A percentile compares a stretch with the other conserved stretches of the same genome.
These are phyloP conservation scores for Zymoseptoria ardabiliae DNA, from an alignment of 2,329 filamentous ascomycete species.

Conservation along the genomic window DNA sequence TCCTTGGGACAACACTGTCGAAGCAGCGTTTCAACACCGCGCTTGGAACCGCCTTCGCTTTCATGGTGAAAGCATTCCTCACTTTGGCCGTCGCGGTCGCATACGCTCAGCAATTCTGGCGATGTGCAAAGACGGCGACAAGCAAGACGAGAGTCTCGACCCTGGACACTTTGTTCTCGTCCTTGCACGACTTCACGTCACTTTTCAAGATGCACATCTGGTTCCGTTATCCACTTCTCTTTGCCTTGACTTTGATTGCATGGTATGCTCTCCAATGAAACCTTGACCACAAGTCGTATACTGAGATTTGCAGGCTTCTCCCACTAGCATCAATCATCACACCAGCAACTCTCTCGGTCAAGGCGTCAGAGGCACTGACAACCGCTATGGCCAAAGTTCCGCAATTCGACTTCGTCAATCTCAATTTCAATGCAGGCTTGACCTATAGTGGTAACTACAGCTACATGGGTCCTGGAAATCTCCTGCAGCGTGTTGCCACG, in stretches of 20 bases:
- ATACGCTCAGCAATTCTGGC: conserved; percentile 17
- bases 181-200: neutral
- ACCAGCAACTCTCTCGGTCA: conserved; percentile 11
- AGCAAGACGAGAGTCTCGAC: neutral
- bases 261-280: neutral
- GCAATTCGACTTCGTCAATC: neutral
- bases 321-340: conserved; percentile 10
- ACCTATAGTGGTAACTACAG: neutral
- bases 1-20: conserved; percentile 1
- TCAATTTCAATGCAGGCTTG: conserved; percentile 1
- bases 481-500: conserved; percentile 1
- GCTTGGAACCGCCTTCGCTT: conserved; percentile 18
- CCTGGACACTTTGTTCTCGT: conserved; percentile 1
- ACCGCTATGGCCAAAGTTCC: neutral
- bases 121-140: neutral
- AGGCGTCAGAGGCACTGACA: neutral
- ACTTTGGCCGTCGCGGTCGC: conserved; percentile 7
- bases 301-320: conserved; percentile 4
- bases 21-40: conserved; percentile 13
- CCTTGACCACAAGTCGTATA: neutral
- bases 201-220: neutral
- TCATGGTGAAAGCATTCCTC: conserved; percentile 12
- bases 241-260: neutral
- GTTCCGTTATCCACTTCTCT: neutral
- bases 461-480: conserved; percentile 1